Evolutionary conservation across 345 rosid species (phyloP), one percentile per base, ranked within the genome.

Genomic region (Salix purpurea): DNA sequence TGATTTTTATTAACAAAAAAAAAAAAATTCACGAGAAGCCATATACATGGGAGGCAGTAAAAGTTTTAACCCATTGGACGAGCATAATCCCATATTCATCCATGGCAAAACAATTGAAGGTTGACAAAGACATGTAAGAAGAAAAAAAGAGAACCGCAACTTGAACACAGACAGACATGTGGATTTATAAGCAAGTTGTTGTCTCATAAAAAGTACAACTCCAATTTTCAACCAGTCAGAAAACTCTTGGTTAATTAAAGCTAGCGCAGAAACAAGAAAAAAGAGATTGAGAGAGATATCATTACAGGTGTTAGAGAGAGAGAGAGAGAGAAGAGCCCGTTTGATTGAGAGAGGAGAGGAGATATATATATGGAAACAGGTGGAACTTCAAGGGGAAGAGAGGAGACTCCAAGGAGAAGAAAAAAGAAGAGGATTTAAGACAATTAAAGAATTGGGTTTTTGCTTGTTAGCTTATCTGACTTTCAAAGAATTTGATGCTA

Each of bases 311-410:
- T 13, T 21, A 39, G 39, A 62, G 1, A 23, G 68, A 39, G 2
- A 23, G 68, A 28, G 30, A 39, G 2, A 0, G 54, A 60, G 9
- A 26, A 7, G 36, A 42, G 12, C 24, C 68, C 19, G 1, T 30
- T 61, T 9, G 34, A 32, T 4, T 32, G 62, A 23, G 13, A 56
- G 5, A 50, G 10, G 4, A 5, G 36, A 23, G 65, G 50, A 73
- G 6, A 39, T 2, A 32, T 6, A 52, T 42, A 30, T 44, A 83
- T 82, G 82, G 81, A 73, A 79, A 83, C 78, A 52, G 42, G 61
- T 75, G 75, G 71, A 76, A 73, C 76, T 34, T 42, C 77, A 65
- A 28, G 54, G 44, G 42, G 77, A 50, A 72, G 42, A 65, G 66
- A 65, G 21, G 30, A 13, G 67, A 78, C 30, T 46, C 70, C 54